Evolutionary conservation across 305 asterid genomes (phyloP).

Genomic region (Striga hermonthica): DNA sequence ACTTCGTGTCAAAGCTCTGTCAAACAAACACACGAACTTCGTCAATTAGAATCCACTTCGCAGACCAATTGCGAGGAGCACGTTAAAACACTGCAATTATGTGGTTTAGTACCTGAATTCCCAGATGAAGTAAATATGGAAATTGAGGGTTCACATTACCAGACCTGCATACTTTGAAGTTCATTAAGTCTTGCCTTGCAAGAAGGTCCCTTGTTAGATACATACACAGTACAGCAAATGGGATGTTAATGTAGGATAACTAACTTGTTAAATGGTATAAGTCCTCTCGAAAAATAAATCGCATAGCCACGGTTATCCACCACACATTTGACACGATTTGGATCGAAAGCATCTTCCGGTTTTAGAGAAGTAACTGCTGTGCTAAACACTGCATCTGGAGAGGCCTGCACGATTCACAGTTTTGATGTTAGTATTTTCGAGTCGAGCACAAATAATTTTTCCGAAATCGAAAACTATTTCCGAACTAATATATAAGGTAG

Average conservation of each 20-base stretch:
- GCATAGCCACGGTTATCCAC: slow-evolving; percentile 78
- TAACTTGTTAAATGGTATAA: slow-evolving; percentile 67
- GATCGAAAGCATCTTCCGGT: slow-evolving; percentile 84
- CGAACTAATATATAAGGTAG: too few species aligned
- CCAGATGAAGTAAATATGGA: slow-evolving; percentile 92
- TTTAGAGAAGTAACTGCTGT: slow-evolving; percentile 83
- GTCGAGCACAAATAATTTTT: too few species aligned
- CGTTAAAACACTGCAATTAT: background rate
- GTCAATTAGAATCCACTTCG: slow-evolving; percentile 17
- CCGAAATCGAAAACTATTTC: too few species aligned
- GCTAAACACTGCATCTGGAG: slow-evolving; percentile 98
- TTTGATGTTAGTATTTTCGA: slow-evolving; percentile 24
- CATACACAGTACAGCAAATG: background rate
- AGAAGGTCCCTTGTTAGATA: slow-evolving; percentile 1
- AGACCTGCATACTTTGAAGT: slow-evolving; percentile 47
- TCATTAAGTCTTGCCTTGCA: slow-evolving; percentile 4
- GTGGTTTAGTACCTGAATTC: slow-evolving; percentile 67
- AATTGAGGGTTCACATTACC: slow-evolving; percentile 72
- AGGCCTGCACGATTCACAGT: slow-evolving; percentile 55
- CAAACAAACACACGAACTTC: slow-evolving; percentile 16
- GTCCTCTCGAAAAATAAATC: slow-evolving; percentile 76
- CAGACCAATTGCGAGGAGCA: slow-evolving; percentile 4
- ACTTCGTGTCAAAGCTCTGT: slow-evolving; percentile 83
- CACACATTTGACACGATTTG: slow-evolving; percentile 89
- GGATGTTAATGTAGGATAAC: slow-evolving; percentile 31